Conservation (phyloP, 352 stramenopile species). For the Pythium vanterpoolii region DNA sequence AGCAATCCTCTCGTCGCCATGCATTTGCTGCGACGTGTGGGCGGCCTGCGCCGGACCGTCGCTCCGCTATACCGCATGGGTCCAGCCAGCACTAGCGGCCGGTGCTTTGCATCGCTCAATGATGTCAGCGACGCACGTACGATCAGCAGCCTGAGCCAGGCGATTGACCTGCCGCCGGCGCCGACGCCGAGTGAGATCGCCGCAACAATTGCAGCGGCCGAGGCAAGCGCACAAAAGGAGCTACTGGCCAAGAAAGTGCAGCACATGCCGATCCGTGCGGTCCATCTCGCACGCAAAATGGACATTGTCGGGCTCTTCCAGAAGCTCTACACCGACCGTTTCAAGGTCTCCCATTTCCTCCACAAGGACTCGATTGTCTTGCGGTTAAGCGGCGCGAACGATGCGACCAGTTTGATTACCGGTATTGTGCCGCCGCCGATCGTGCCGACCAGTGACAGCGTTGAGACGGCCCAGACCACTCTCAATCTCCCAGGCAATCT, state of each 20-base stretch:
- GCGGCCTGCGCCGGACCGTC: constrained; percentile 31
- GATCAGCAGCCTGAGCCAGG: constrained; percentile 19
- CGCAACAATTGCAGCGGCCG: constrained; percentile 61
- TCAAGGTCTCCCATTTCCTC: constrained; percentile 78
- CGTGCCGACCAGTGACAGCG: neutral
- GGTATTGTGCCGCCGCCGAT: constrained; percentile 24
- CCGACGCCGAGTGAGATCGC: constrained; percentile 63
- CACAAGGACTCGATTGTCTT: constrained; percentile 83
- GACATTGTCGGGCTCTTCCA: constrained; percentile 84
- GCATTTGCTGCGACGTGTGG: constrained; percentile 27
- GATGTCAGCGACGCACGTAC: constrained; percentile 3
- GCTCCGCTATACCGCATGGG: constrained; percentile 15
- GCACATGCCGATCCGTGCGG: constrained; percentile 79
- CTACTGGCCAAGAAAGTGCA: constrained; percentile 50
- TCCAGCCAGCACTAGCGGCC: constrained; percentile 7
- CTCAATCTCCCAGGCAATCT: constrained; percentile 53
- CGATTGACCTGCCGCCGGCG: constrained; percentile 43
- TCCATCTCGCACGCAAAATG: constrained; percentile 84
- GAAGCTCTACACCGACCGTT: constrained; percentile 83
- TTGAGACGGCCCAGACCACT: constrained; percentile 22
- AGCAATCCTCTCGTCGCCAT: too few species aligned
- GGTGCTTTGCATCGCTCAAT: constrained; percentile 1
- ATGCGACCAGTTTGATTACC: constrained; percentile 37
- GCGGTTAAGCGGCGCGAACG: constrained; percentile 40
- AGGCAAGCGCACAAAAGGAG: constrained; percentile 43